These are phyloP conservation scores for Aspergillus arachidicola DNA, from an alignment of 2,329 filamentous ascomycete species.

Conservation along the genomic window DNA sequence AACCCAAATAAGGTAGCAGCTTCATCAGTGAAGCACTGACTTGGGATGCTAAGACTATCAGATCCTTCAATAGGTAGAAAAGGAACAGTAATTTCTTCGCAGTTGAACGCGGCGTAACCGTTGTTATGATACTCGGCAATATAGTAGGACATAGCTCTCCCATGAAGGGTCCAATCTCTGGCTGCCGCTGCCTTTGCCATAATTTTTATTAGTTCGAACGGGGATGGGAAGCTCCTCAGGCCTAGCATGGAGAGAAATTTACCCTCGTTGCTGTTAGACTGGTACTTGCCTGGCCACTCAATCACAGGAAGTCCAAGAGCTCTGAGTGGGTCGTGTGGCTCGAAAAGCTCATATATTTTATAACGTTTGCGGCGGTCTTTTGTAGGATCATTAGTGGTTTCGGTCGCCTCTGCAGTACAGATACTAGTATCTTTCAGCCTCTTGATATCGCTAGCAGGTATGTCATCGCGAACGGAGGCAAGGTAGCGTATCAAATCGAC, in stretches of 20 bases:
- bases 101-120: conserved; percentile 68
- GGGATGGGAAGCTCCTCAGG: conserved; percentile 70
- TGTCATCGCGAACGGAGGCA: conserved; percentile 84
- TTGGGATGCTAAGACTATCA: conserved; percentile 68
- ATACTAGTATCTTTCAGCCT: conserved; percentile 77
- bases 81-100: conserved; percentile 56
- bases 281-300: conserved; percentile 78
- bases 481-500: conserved; percentile 94
- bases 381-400: conserved; percentile 55
- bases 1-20: conserved; percentile 78
- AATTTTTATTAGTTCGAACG: conserved; percentile 73
- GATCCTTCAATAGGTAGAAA: conserved; percentile 74
- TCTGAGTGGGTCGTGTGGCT: conserved; percentile 72
- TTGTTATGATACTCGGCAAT: conserved; percentile 78
- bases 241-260: conserved; percentile 74
- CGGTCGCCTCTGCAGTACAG: conserved; percentile 68
- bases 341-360: conserved; percentile 77
- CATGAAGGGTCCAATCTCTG: conserved; percentile 59
- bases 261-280: conserved; percentile 68
- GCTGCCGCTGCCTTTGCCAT: conserved; percentile 66
- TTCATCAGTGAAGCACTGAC: conserved; percentile 80
- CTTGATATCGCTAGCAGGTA: conserved; percentile 78
- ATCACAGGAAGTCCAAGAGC: conserved; percentile 73
- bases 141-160: conserved; percentile 77
- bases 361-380: conserved; percentile 60